Conservation (phyloP, 352 stramenopile species). For the Aphanomyces cochlioides region DNA sequence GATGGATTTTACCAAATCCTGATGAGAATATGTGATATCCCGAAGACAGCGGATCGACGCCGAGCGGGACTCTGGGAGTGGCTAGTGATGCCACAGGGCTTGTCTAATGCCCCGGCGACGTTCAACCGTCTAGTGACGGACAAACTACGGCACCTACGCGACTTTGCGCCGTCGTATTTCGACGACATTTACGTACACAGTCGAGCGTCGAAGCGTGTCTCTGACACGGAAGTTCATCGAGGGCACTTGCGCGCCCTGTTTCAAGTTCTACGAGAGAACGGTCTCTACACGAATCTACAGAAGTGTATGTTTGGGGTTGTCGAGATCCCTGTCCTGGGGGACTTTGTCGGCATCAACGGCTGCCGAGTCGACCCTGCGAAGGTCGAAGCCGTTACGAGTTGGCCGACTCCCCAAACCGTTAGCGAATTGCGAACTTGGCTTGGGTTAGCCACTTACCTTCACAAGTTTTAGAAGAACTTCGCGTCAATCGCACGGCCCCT, state of each 20-base stretch:
- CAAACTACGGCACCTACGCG: conserved; percentile 31
- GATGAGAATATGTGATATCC: too few species aligned
- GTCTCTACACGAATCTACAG: conserved; percentile 35
- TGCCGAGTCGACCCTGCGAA: conserved; percentile 24
- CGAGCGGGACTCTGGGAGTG: conserved; percentile 38
- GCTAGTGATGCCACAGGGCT: conserved; percentile 35
- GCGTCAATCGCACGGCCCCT: conserved; percentile 20
- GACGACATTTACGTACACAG: conserved; percentile 38
- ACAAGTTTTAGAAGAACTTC: conserved; percentile 31
- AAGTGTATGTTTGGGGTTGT: conserved; percentile 29
- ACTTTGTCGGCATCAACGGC: conserved; percentile 28
- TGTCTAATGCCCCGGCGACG: conserved; percentile 35
- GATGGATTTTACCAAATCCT: too few species aligned
- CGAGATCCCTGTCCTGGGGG: conserved; percentile 37
- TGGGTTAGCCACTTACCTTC: conserved; percentile 28
- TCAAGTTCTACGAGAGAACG: conserved; percentile 29
- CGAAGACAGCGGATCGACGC: conserved; percentile 29
- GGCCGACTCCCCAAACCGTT: conserved; percentile 30
- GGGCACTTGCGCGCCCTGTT: conserved; percentile 32
- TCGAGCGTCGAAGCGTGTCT: neutral
- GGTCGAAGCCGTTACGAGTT: conserved; percentile 26
- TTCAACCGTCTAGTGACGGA: conserved; percentile 41
- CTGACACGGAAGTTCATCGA: conserved; percentile 31
- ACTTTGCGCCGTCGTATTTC: conserved; percentile 37
- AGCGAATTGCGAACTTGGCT: conserved; percentile 15